These are phyloP conservation scores for Paraconiothyrium sp. DNA, from an alignment of 2,329 filamentous ascomycete species.

Conservation along the genomic window DNA sequence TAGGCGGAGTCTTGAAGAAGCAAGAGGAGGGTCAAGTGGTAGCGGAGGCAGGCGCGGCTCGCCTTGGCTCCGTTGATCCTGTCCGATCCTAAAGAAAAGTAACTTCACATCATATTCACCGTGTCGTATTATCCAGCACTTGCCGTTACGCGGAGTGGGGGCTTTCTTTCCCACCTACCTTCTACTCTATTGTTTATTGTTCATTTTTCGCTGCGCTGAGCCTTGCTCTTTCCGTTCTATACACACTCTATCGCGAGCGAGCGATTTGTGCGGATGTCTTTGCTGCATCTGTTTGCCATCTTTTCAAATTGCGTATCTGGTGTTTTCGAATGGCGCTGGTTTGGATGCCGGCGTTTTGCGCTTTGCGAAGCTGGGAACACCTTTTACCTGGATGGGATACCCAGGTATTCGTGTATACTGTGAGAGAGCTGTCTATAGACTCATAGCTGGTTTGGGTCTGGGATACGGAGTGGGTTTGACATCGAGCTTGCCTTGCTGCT, in stretches of 20 bases:
- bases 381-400: neutral
- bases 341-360: constrained; percentile 8
- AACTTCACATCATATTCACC: neutral
- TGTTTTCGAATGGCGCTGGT: neutral
- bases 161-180: neutral
- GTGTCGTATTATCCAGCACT: neutral
- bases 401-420: constrained; percentile 3
- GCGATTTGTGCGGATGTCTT: neutral
- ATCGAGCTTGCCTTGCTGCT: neutral
- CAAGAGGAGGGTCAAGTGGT: constrained; percentile 41
- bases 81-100: neutral
- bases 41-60: constrained; percentile 40
- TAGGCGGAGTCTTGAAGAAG: constrained; percentile 50
- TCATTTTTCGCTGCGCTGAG: neutral
- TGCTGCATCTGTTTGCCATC: constrained; percentile 4
- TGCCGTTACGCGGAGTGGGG: neutral
- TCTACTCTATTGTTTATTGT: constrained; percentile 1
- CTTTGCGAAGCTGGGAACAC: neutral
- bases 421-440: constrained; percentile 10
- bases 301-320: constrained; percentile 12
- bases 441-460: constrained; percentile 1
- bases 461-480: neutral
- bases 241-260: constrained; percentile 1
- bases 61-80: constrained; percentile 32
- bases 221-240: neutral